Base-by-base conservation (phyloP, 192 early-diverging fungal species). In the Umbelopsis sp. region DNA sequence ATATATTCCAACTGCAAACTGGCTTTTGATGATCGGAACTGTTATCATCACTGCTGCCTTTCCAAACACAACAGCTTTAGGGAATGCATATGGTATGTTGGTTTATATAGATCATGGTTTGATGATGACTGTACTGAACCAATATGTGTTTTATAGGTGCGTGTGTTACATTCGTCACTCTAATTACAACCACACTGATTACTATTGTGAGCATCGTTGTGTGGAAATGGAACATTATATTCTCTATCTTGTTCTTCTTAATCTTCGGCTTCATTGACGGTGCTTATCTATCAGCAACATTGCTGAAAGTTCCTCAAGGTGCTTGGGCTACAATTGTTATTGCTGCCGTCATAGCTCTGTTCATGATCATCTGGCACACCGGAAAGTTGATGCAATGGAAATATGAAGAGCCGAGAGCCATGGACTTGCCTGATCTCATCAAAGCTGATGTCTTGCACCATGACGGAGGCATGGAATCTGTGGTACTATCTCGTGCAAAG, bases 1-100 rank as follows among this genome's bases (percentile, higher is more conserved):
- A 21, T 88, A 87, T 59, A 82, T 86, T 66, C 87, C 87, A 4
- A 50, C 72, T 24, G 74, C 81, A 31, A 88, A 88, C 68, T 84
- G 76, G 68, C 21, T 81, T 17, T 49, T 85, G 32, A 74, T 86
- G 81, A 25, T 79, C 29, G 71, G 51, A 36, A 77, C 72, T 26
- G 49, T 88, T 34, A 6, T 74, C 17, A 65, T 88, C n/a, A 70
- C 77, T 16, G 43, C 72, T 12, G 66, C 65, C 0, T 88, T 88
- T 69, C 49, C 68, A 36, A 50, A 69, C 16, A 74, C 77, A 6
- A 80, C 83, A 31, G 44, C 45, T 9, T 62, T 88, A 7, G 79
- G 81, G 17, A 69, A 73, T n/a, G 83, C 80, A 11, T 87, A 83
- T 34, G 87, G 87, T 81, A 73, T 66, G 36, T 17, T 29, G 16